phyloP scores from a whole-genome alignment of 2,329 filamentous ascomycete genomes.

The Botrytis galanthina region DNA sequence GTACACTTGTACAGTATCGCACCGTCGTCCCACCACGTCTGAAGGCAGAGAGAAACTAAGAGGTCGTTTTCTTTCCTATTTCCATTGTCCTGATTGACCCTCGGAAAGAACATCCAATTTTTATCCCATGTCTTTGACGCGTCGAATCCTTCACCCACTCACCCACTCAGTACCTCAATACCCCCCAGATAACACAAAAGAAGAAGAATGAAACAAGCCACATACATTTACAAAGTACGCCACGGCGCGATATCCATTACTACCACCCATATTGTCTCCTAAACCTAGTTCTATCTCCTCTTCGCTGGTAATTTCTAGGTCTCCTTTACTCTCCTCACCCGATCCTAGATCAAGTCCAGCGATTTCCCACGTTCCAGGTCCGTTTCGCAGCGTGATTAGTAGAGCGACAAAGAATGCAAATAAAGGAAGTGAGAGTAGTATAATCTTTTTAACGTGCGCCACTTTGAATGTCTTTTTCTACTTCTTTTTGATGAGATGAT shows the following conservation, averaged over 20 bases:
- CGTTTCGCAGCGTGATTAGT: constrained; percentile 25
- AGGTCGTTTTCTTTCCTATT: too few species aligned
- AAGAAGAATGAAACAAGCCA: constrained; percentile 51
- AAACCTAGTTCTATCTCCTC: not conserved
- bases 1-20: constrained; percentile 9
- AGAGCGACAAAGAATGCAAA: constrained; percentile 27
- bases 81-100: too few species aligned
- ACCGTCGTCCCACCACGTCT: not conserved
- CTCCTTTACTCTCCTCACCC: not conserved
- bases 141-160: not conserved
- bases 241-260: constrained; percentile 59
- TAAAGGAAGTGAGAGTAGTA: constrained; percentile 26
- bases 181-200: not conserved
- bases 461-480: constrained; percentile 24
- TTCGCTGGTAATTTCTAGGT: not conserved
- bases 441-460: constrained; percentile 25
- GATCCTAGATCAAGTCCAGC: not conserved
- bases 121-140: not conserved
- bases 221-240: constrained; percentile 49
- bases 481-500: not conserved
- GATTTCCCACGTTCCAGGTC: constrained; percentile 12
- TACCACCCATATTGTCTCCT: constrained; percentile 11
- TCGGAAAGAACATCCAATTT: not conserved
- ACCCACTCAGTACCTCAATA: not conserved
- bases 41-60: not conserved